phyloP scores from a whole-genome alignment of 2,329 filamentous ascomycete species.

The Niveomyces coronatus region DNA sequence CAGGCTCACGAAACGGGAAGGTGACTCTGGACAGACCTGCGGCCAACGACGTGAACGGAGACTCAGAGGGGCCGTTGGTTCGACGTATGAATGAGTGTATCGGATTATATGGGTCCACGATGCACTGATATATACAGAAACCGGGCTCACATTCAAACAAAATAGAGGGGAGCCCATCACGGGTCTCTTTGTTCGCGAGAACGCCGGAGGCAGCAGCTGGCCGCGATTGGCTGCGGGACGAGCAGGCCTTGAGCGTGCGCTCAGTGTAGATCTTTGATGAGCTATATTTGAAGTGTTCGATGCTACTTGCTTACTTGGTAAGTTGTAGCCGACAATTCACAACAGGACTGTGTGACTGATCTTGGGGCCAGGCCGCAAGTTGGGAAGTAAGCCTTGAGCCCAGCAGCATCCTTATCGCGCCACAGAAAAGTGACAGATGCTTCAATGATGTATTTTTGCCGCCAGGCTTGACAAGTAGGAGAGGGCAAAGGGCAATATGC shows the following conservation, averaged over 20 bases:
- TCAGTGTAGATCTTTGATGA: too few relatives aligned
- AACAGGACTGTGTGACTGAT: too few relatives aligned
- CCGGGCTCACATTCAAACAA: slow-evolving; percentile 3
- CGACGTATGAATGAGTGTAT: slow-evolving; percentile 1
- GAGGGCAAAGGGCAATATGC: neutral
- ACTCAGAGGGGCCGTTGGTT: neutral
- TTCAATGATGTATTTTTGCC: neutral
- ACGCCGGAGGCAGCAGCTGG: too few relatives aligned
- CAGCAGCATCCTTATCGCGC: too few relatives aligned
- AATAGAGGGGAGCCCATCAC: neutral
- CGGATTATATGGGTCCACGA: neutral
- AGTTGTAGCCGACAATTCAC: too few relatives aligned
- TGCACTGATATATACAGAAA: neutral
- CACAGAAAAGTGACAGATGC: neutral
- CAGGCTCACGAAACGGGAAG: slow-evolving; percentile 5
- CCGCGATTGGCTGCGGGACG: too few relatives aligned
- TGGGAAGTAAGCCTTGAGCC: too few relatives aligned
- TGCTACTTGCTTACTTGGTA: too few relatives aligned
- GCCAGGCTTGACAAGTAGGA: neutral
- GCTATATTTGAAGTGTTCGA: too few relatives aligned
- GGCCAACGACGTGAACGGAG: neutral
- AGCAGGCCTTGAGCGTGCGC: too few relatives aligned
- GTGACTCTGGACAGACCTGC: neutral
- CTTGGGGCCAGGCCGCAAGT: too few relatives aligned
- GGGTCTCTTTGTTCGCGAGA: slow-evolving; percentile 1